Evolutionary conservation across 169 alveolate species (phyloP).

Genomic region (Ichthyophthirius multifiliis): DNA sequence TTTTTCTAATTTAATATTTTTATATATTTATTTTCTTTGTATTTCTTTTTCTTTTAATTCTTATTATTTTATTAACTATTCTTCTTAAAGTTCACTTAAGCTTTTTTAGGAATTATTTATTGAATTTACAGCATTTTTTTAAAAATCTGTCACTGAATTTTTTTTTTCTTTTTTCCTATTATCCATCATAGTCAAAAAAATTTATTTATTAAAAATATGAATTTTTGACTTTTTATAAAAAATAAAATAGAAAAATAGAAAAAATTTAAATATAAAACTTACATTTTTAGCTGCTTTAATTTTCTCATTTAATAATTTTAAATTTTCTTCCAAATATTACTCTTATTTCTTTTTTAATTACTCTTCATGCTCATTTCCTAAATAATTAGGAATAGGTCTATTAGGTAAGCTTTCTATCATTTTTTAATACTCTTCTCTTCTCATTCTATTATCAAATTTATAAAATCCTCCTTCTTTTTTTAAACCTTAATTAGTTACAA

Average conservation of each 20-base stretch:
- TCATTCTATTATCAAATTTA: neutral
- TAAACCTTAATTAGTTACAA: neutral
- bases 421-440: neutral
- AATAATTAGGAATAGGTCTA: neutral
- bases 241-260: no score
- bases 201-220: neutral
- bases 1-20: neutral
- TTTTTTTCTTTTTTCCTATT: neutral
- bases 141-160: neutral
- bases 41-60: neutral
- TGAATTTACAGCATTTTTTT: neutral
- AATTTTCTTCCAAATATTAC: neutral
- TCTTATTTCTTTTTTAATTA: neutral
- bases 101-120: neutral
- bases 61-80: neutral
- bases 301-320: neutral
- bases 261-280: neutral
- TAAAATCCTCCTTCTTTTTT: neutral
- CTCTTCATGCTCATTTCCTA: neutral
- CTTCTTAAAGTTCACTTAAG: neutral
- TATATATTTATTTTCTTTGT: neutral
- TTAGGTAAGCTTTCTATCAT: neutral
- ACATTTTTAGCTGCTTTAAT: neutral
- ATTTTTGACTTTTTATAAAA: slow-evolving; percentile 1
- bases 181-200: neutral